Evolutionary conservation across 129 eudicot genomes (phyloP), one percentile per base, ranked within the genome.

Genomic region (Smallanthus sonchifolius): DNA sequence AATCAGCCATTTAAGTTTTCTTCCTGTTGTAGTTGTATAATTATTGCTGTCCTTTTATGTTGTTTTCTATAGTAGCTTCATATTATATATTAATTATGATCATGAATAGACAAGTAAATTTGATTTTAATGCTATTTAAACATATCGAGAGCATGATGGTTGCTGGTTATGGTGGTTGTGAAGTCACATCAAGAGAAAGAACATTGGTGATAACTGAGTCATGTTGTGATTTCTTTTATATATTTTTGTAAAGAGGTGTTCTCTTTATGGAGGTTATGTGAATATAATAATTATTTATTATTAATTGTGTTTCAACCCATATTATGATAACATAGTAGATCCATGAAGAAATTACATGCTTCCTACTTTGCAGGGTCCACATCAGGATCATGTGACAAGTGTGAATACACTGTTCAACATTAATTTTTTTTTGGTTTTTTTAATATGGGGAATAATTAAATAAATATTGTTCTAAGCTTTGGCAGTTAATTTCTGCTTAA

Each of bases 141-240:
- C 80, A 51, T 63, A 63, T 63, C 42, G 39, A 32, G 20, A 64
- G 82, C 86, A 82, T 76, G 79, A 82, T 82, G 83, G 68, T 77
- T 62, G 83, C 75, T 72, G 82, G 82, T 78, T 55, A 56, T 67
- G 83, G 85, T 81, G 54, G 88, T 85, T 81, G 88, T 61, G 75
- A 59, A 75, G 85, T 81, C 85, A 74, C 70, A 69, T 81, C 88
- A 73, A 77, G 45, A 73, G 62, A 66, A 56, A 40, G 75, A 74
- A 74, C 78, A 74, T 69, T 69, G 75, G 75, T 75, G 81, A 75
- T 75, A 63, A 59, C 74, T 63, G 77, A 81, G 69, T 81, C 84
- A 81, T 52, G 54, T 69, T 19, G 36, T 32, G 72, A 39, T 49
- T 62, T 70, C n/a, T 69, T 69, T 44, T 43, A 11, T 56, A 32